Evolutionary conservation across 2,329 filamentous ascomycete species (phyloP), one percentile per base, ranked within the genome.

Genomic region (Fusarium sacchari): DNA sequence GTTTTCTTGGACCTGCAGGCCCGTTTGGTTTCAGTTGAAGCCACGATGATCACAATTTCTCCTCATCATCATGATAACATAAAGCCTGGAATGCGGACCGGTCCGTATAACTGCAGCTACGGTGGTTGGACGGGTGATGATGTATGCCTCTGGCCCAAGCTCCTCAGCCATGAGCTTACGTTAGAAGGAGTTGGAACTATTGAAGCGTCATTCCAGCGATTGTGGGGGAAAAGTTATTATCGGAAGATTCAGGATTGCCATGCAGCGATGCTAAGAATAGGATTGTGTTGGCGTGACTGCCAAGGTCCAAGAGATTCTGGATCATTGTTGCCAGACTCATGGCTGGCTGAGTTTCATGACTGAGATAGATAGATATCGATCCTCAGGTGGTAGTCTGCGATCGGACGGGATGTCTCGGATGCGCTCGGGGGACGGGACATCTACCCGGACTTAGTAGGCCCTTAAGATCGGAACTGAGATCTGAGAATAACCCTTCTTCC

Each of bases 81-180:
- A 26, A 5, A 39, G 18, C 3, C 3, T 59, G 52, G 66, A 53
- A 70, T 69, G 59, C 66, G 67, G 50, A 28, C 47, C 46, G 52
- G 42, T 46, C 57, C 49, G 46, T n/a, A 30, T 18, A 53, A 15
- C 59, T 65, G 44, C 37, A 65, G 59, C 36, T 69, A 34, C 52
- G 24, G 12, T 59, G 65, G 67, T 70, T 70, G 65, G 18, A 43
- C n/a, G 36, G 59, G 67, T 30, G 52, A 69, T 43, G 30, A 20
- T 34, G 34, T n/a, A 39, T 53, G 3, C 14, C 24, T 39, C 11
- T 53, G 50, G 47, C 26, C 17, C 36, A 44, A 53, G 57, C 58
- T 53, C 34, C 42, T 60, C 34, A 12, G 43, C 43, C 24, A 32
- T 37, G 37, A 30, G 22, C 22, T 62, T 36, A 20, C 22, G 40